Evolutionary conservation across 306 rosid genomes (phyloP), one percentile per base, ranked within the genome.

Genomic region (Pachyrhizus erosus): DNA sequence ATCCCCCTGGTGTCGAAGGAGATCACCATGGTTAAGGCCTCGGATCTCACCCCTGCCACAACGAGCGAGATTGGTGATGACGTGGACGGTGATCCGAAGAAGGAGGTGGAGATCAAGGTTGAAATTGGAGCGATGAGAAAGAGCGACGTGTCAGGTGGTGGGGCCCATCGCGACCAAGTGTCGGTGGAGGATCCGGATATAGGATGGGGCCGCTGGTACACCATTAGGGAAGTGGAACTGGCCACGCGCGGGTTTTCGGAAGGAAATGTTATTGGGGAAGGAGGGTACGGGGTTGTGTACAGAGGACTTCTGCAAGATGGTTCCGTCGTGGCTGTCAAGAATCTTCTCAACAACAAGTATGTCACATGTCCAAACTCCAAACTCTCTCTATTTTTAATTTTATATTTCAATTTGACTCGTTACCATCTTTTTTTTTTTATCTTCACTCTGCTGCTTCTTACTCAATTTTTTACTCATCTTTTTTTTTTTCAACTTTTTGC

Each of bases 161-260:
- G 90, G 86, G 46, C 23, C 82, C 33, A 52, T 71, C 86, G 86
- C 18, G 40, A 87, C 17, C 89, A 79, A 58, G 40, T 27, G 84
- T 82, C 90, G 80, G 83, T 72, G 85, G 94, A 89, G 78, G 51
- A 88, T 71, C 88, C 86, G 12, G 85, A 91, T 54, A 89, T 93
- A 5, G 99, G 99, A 76, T 93, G 99, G 99, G 99, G 99, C 3
- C 82, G 96, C 27, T 96, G 99, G 99, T 93, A 92, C 73, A 88
- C 89, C 80, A 64, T 96, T 80, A 88, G 70, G 78, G 99, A 96
- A 70, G 91, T 96, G 70, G 92, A 90, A 70, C 10, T 64, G 1
- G 99, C 97, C 49, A 96, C 99, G 4, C 87, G 90, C 83, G 94
- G 89, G 7, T 96, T 96, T 39, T 40, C 92, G 0, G 83, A 84